phyloP scores from a whole-genome alignment of 106 monocot species.

The Dioscorea alata region DNA sequence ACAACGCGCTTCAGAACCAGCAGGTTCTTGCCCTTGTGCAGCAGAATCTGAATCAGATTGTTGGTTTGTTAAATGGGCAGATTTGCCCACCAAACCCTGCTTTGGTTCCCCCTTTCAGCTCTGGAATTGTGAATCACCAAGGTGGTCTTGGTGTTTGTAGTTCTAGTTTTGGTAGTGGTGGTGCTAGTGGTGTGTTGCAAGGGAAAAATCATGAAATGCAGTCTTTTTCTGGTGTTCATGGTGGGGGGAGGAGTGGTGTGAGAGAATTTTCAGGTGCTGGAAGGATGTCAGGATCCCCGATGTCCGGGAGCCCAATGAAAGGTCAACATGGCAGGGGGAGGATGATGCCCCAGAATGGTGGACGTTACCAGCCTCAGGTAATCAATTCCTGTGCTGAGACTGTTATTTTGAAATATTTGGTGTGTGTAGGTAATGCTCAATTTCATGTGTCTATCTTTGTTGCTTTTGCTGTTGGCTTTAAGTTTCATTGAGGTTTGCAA shows the following conservation, averaged over 20 bases:
- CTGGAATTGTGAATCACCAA: not conserved
- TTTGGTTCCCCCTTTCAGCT: conserved; percentile 1
- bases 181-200: not conserved
- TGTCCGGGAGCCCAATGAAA: not conserved
- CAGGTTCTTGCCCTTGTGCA: conserved; percentile 8
- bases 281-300: not conserved
- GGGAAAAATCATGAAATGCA: not conserved
- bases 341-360: not conserved
- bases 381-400: not conserved
- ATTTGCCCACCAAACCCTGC: conserved; percentile 3
- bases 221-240: too few species aligned
- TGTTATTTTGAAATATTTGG: not conserved
- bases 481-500: not conserved
- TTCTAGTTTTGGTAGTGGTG: not conserved
- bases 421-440: not conserved
- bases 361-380: conserved; percentile 4
- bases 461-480: not conserved
- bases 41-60: conserved; percentile 15
- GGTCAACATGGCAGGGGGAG: not conserved
- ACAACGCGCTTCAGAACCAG: not conserved
- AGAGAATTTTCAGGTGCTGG: not conserved
- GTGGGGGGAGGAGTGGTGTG: not conserved
- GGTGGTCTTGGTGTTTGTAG: not conserved
- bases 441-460: not conserved
- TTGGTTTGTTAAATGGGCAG: conserved; percentile 6